Conservation (phyloP, 495 filamentous ascomycete species). For the Aspergillus taichungensis region DNA sequence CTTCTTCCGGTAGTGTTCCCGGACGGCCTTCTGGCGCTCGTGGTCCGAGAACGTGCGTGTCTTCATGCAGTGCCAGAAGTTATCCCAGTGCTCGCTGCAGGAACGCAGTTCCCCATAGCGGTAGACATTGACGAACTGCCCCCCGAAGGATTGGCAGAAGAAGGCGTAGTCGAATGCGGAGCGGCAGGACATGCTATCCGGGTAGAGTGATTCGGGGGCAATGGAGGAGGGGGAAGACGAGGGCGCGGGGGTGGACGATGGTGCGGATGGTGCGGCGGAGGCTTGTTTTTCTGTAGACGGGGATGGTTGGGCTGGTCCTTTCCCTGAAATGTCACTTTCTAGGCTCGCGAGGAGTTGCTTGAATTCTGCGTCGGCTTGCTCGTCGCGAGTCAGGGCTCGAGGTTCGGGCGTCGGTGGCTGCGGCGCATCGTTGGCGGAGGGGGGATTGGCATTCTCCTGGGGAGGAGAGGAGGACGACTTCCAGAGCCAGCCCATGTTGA, state of each 20-base stretch:
- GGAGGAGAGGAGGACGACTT: constrained; percentile 24
- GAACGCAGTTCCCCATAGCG: constrained; percentile 64
- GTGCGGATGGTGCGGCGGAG: constrained; percentile 8
- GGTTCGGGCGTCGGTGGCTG: constrained; percentile 19
- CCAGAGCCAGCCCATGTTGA: constrained; percentile 46
- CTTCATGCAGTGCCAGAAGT: constrained; percentile 96
- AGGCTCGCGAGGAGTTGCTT: constrained; percentile 48
- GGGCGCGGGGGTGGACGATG: constrained; percentile 3
- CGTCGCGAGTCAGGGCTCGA: constrained; percentile 43
- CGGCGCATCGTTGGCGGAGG: constrained; percentile 7
- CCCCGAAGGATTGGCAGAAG: constrained; percentile 89
- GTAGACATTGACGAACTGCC: constrained; percentile 82
- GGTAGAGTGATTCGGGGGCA: constrained; percentile 56
- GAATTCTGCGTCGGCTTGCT: constrained; percentile 55
- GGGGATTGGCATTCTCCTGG: constrained; percentile 12
- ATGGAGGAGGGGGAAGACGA: constrained; percentile 29
- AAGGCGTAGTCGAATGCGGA: constrained; percentile 86
- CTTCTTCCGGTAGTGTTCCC: constrained; percentile 64
- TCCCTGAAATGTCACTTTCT: constrained; percentile 18
- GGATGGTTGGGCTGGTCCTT: constrained; percentile 10
- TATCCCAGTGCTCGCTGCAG: constrained; percentile 74
- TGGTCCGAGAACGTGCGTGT: constrained; percentile 41
- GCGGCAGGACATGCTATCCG: constrained; percentile 78
- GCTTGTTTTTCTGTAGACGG: constrained; percentile 7
- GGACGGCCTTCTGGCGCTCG: constrained; percentile 48